These are phyloP conservation scores for Cunninghamia lanceolata DNA, from an alignment of 75 land plant genomes.

Conservation along the genomic window DNA sequence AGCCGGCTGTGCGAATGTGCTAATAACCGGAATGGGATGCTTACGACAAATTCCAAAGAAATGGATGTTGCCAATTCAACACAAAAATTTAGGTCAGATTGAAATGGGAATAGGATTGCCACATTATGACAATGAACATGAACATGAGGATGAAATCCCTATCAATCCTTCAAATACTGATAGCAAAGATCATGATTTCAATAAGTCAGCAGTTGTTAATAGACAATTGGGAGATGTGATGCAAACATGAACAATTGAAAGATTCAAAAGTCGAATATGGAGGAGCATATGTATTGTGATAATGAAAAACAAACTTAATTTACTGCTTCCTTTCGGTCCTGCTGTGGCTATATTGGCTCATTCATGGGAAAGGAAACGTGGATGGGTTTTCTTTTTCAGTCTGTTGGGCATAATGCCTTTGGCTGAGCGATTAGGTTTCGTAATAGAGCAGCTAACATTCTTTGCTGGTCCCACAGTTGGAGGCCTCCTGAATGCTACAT, in stretches of 20 bases:
- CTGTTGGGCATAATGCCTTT: constrained; percentile 44
- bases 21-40: constrained; percentile 9
- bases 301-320: constrained; percentile 19
- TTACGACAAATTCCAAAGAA: background rate
- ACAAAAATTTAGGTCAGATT: constrained; percentile 1
- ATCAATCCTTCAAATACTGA: constrained; percentile 10
- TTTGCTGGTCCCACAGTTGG: too few relatives aligned
- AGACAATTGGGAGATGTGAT: background rate
- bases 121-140: constrained; percentile 18
- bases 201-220: background rate
- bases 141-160: constrained; percentile 33
- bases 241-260: background rate
- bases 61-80: background rate
- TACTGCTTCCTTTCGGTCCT: constrained; percentile 31
- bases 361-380: constrained; percentile 10
- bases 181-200: constrained; percentile 13
- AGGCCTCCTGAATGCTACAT: constrained; percentile 84
- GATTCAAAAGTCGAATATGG: constrained; percentile 6
- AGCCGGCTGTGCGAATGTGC: background rate
- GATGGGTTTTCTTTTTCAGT: constrained; percentile 34
- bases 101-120: constrained; percentile 27
- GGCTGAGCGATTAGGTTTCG: constrained; percentile 51
- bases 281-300: constrained; percentile 31
- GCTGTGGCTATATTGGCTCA: constrained; percentile 28
- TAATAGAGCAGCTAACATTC: too few relatives aligned